These are phyloP conservation scores for Volvariella volvacea DNA, from an alignment of 1,284 basidiomycete genomes.

Conservation along the genomic window DNA sequence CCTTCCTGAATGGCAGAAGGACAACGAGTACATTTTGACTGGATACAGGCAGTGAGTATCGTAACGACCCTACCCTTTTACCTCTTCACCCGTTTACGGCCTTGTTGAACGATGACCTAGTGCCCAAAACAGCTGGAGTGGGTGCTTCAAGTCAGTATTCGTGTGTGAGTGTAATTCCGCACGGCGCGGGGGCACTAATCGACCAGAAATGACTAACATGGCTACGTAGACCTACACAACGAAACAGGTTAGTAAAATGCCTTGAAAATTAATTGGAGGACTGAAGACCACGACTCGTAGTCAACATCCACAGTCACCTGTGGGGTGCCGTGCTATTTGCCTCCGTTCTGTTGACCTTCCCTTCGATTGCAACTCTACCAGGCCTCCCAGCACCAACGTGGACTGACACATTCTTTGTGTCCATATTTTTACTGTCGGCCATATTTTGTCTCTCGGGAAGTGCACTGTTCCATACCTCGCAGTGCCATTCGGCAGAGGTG, in stretches of 20 bases:
- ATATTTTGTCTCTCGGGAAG: slow-evolving; percentile 72
- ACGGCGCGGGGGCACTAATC: slow-evolving; percentile 12
- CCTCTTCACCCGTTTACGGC: not conserved
- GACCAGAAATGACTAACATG: slow-evolving; percentile 8
- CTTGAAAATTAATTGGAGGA: slow-evolving; percentile 6
- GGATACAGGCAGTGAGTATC: slow-evolving; percentile 64
- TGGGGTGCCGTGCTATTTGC: slow-evolving; percentile 68
- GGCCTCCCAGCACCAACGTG: slow-evolving; percentile 45
- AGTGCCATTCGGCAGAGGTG: slow-evolving; percentile 69
- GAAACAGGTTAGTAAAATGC: slow-evolving; percentile 54
- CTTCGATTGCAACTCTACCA: slow-evolving; percentile 28
- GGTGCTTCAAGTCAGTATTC: slow-evolving; percentile 63
- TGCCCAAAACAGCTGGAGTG: slow-evolving; percentile 55
- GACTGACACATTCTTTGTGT: slow-evolving; percentile 60
- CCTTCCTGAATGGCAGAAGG: slow-evolving; percentile 61
- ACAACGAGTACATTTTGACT: slow-evolving; percentile 68
- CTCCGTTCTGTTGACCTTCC: slow-evolving; percentile 49
- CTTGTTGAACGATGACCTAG: slow-evolving; percentile 26
- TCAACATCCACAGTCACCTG: slow-evolving; percentile 89
- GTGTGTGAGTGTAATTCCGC: slow-evolving; percentile 54
- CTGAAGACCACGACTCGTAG: slow-evolving; percentile 29
- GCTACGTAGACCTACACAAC: slow-evolving; percentile 67
- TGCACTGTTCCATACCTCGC: slow-evolving; percentile 72
- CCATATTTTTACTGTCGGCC: slow-evolving; percentile 67
- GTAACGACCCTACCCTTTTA: not conserved